Evolutionary conservation across 495 filamentous ascomycete genomes (phyloP).

Genomic region (Penicillium ochrochloron): DNA sequence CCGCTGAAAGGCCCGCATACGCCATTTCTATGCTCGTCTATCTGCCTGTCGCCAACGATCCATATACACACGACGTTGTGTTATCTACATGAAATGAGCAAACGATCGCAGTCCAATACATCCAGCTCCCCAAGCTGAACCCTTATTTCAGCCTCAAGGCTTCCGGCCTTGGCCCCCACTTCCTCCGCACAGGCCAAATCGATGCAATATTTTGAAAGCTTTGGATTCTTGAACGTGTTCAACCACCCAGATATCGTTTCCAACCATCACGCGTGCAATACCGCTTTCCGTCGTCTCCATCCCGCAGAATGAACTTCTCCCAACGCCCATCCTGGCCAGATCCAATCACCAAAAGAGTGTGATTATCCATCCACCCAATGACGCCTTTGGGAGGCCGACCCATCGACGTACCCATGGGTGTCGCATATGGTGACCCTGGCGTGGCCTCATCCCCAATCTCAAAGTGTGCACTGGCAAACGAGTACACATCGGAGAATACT

Average conservation of each 20-base stretch:
- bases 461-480: conserved; percentile 73
- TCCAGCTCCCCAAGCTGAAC: background rate
- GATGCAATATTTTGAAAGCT: background rate
- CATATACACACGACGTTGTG: background rate
- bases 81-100: conserved; percentile 8
- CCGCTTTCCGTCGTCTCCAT: conserved; percentile 65
- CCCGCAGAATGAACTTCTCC: conserved; percentile 77
- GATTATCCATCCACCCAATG: conserved; percentile 74
- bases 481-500: conserved; percentile 84
- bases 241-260: conserved; percentile 73
- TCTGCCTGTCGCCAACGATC: background rate
- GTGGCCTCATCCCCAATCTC: conserved; percentile 74
- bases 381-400: conserved; percentile 72
- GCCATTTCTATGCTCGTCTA: conserved; percentile 4
- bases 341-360: conserved; percentile 73
- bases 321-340: conserved; percentile 79
- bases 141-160: background rate
- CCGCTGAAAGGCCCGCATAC: conserved; percentile 29
- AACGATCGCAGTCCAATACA: background rate
- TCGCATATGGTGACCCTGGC: conserved; percentile 46
- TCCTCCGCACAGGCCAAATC: too few species aligned
- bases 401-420: conserved; percentile 49
- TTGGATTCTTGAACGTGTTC: conserved; percentile 21
- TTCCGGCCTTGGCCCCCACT: background rate
- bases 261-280: conserved; percentile 72